Evolutionary conservation across 2,329 filamentous ascomycete genomes (phyloP).

Genomic region (Trichoderma gracile): DNA sequence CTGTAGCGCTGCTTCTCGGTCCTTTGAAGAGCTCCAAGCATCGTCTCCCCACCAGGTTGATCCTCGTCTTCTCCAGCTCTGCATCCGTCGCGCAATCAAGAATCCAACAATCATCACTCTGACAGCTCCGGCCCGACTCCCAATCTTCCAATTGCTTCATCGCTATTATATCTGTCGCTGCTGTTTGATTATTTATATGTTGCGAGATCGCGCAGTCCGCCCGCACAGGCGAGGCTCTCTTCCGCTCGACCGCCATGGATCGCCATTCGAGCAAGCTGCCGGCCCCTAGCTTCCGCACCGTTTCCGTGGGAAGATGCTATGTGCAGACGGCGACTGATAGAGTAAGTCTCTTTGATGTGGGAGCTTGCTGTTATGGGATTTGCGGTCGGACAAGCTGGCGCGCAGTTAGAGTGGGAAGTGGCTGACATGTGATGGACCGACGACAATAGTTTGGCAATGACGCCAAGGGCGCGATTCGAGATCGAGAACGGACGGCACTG

Average conservation of each 20-base stretch:
- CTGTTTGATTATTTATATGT: slow-evolving; percentile 13
- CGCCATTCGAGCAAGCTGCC: slow-evolving; percentile 5
- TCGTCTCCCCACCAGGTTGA: background rate
- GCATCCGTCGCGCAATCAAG: background rate
- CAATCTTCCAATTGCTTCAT: background rate
- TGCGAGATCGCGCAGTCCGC: slow-evolving; percentile 15
- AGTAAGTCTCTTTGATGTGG: slow-evolving; percentile 35
- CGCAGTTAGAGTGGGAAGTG: background rate
- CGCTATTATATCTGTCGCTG: too few relatives aligned
- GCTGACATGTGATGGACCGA: background rate
- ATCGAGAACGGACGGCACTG: slow-evolving; percentile 39
- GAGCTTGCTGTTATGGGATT: too few relatives aligned
- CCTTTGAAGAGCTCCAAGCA: background rate
- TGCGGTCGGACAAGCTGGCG: background rate
- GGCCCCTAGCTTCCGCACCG: slow-evolving; percentile 19
- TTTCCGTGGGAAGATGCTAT: slow-evolving; percentile 42
- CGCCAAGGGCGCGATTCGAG: slow-evolving; percentile 38
- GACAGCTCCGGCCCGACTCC: background rate
- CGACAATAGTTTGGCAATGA: slow-evolving; percentile 41
- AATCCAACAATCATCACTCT: background rate
- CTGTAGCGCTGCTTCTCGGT: background rate
- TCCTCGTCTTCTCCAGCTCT: background rate
- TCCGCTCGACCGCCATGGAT: slow-evolving; percentile 28
- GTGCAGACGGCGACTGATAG: slow-evolving; percentile 42
- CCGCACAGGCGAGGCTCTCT: slow-evolving; percentile 25